These are phyloP conservation scores for Chlamydomonas incerta DNA, from an alignment of 139 green algal genomes.

Conservation along the genomic window DNA sequence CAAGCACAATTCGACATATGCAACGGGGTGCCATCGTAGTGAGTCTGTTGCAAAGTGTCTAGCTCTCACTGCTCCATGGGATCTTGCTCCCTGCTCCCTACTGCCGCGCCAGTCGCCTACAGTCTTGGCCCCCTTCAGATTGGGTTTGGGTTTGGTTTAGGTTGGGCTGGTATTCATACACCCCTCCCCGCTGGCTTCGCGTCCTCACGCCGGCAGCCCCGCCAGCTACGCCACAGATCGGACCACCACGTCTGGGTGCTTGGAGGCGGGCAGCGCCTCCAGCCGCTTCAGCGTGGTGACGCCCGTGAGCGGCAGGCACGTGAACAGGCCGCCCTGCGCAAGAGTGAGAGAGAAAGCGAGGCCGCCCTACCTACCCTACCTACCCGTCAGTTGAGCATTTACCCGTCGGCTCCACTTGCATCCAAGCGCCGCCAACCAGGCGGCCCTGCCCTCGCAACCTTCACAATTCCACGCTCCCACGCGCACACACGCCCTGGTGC, in stretches of 20 bases:
- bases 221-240: slow-evolving; percentile 53
- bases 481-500: too few relatives aligned
- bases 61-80: neutral
- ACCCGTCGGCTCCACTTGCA: too few relatives aligned
- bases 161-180: neutral
- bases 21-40: too few relatives aligned
- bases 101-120: too few relatives aligned
- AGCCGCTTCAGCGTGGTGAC: slow-evolving; percentile 52
- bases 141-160: neutral
- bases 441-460: too few relatives aligned
- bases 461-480: too few relatives aligned
- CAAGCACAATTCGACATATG: too few relatives aligned
- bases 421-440: too few relatives aligned
- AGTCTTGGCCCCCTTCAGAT: neutral
- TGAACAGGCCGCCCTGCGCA: slow-evolving; percentile 24
- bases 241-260: slow-evolving; percentile 56
- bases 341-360: too few relatives aligned
- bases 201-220: slow-evolving; percentile 30
- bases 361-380: too few relatives aligned
- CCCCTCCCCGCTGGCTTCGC: neutral
- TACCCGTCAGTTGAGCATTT: too few relatives aligned
- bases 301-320: slow-evolving; percentile 56
- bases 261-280: neutral
- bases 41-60: too few relatives aligned
- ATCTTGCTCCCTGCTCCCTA: neutral